A percentile compares a stretch with the other conserved stretches of the same genome.
Evolutionary conservation across 495 filamentous ascomycete genomes (phyloP).

Genomic region (Bacidia gigantensis): DNA sequence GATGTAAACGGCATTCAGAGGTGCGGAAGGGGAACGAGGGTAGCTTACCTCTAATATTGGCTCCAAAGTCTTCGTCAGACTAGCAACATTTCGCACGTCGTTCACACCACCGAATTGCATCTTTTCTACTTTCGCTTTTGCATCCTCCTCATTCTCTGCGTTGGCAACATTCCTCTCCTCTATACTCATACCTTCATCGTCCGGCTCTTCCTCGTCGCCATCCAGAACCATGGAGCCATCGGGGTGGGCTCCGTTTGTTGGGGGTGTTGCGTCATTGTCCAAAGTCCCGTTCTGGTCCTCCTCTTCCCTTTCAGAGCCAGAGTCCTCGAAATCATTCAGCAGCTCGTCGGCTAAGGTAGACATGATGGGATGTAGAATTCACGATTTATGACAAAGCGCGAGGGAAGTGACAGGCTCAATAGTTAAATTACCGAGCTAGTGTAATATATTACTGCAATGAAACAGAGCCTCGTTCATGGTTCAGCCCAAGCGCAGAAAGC

Average conservation of each 20-base stretch:
- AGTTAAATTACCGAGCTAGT: background rate
- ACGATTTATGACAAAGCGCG: no score
- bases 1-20: constrained; percentile 29
- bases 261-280: constrained; percentile 20
- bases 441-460: background rate
- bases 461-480: no score
- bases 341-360: constrained; percentile 70
- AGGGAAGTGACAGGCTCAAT: no score
- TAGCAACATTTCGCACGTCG: constrained; percentile 62
- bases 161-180: constrained; percentile 10
- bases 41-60: constrained; percentile 62
- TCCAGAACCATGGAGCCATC: constrained; percentile 36
- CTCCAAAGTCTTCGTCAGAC: constrained; percentile 60
- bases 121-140: constrained; percentile 62
- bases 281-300: constrained; percentile 36
- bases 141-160: constrained; percentile 49
- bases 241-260: constrained; percentile 23
- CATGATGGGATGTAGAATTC: constrained; percentile 34
- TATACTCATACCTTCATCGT: constrained; percentile 18
- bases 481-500: no score
- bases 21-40: constrained; percentile 14
- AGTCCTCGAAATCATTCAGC: constrained; percentile 80
- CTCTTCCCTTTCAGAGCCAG: constrained; percentile 45
- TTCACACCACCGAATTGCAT: constrained; percentile 57
- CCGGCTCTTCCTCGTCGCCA: constrained; percentile 28